Evolutionary conservation across 768 basidiomycete genomes (phyloP).

Genomic region (Strobilomyces confusus): DNA sequence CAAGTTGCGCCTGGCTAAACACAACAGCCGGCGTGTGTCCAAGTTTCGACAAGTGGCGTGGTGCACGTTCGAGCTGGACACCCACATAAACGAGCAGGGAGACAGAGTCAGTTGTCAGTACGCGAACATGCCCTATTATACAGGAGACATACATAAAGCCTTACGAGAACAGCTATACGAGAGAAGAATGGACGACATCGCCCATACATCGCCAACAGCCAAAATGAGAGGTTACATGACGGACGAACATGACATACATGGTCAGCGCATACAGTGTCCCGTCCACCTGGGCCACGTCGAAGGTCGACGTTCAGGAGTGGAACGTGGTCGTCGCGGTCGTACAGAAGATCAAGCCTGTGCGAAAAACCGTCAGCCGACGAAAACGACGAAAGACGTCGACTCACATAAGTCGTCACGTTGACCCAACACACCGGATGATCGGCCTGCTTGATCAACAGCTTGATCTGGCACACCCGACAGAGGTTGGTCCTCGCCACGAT

Average conservation of each 20-base stretch:
- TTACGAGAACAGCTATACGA: background rate
- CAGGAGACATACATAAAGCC: background rate
- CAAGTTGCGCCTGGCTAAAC: too few species aligned
- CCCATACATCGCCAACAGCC: background rate
- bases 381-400: background rate
- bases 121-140: background rate
- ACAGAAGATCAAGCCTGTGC: conserved; percentile 6
- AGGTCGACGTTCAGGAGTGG: background rate
- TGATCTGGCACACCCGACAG: conserved; percentile 31
- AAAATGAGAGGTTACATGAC: background rate
- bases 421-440: conserved; percentile 22
- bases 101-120: too few species aligned
- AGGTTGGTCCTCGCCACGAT: conserved; percentile 23
- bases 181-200: background rate
- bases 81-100: too few species aligned
- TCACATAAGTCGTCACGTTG: conserved; percentile 12
- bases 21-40: too few species aligned
- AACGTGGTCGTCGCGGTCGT: background rate
- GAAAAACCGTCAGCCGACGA: background rate
- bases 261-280: background rate
- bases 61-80: too few species aligned
- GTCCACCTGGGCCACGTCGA: background rate
- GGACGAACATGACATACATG: background rate
- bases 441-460: conserved; percentile 25
- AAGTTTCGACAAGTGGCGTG: too few species aligned